Evolutionary conservation across 805 yeast genomes (phyloP).

Genomic region (Diddensiella santjacobensis): DNA sequence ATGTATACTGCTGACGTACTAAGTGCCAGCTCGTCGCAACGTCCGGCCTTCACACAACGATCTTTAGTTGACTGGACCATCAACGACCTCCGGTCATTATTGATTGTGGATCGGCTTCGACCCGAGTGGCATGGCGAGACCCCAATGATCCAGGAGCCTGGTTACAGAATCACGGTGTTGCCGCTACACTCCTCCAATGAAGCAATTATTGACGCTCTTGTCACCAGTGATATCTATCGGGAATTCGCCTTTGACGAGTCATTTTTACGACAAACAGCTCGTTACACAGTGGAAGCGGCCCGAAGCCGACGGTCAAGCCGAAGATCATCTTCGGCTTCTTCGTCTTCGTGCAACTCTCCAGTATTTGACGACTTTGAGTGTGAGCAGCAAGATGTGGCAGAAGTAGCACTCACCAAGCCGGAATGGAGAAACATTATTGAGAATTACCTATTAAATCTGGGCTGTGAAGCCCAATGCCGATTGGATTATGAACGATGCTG

Average conservation of each 20-base stretch:
- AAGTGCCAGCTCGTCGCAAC: slow-evolving; percentile 38
- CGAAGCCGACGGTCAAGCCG: slow-evolving; percentile 17
- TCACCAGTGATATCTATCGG: slow-evolving; percentile 57
- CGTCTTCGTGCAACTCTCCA: too few relatives aligned
- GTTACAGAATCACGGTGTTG: slow-evolving; percentile 47
- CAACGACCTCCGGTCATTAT: slow-evolving; percentile 62
- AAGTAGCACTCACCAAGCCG: slow-evolving; percentile 40
- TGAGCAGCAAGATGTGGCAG: too few relatives aligned
- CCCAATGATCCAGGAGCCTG: slow-evolving; percentile 37
- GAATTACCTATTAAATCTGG: slow-evolving; percentile 42
- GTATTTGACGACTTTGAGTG: slow-evolving; percentile 15
- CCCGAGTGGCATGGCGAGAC: slow-evolving; percentile 55
- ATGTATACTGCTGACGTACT: slow-evolving; percentile 57
- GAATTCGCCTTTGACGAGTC: slow-evolving; percentile 56
- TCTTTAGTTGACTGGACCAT: slow-evolving; percentile 66
- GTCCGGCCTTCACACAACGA: slow-evolving; percentile 61
- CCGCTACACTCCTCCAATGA: slow-evolving; percentile 51
- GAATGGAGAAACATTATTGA: slow-evolving; percentile 77
- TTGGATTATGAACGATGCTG: slow-evolving; percentile 56
- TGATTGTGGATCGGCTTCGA: slow-evolving; percentile 47
- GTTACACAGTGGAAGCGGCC: slow-evolving; percentile 56
- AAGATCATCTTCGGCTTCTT: too few relatives aligned
- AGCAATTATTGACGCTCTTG: slow-evolving; percentile 46
- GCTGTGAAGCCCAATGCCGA: slow-evolving; percentile 50
- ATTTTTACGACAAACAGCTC: slow-evolving; percentile 58